Conservation (phyloP, 352 stramenopile species). For the Pythium monospermum region DNA sequence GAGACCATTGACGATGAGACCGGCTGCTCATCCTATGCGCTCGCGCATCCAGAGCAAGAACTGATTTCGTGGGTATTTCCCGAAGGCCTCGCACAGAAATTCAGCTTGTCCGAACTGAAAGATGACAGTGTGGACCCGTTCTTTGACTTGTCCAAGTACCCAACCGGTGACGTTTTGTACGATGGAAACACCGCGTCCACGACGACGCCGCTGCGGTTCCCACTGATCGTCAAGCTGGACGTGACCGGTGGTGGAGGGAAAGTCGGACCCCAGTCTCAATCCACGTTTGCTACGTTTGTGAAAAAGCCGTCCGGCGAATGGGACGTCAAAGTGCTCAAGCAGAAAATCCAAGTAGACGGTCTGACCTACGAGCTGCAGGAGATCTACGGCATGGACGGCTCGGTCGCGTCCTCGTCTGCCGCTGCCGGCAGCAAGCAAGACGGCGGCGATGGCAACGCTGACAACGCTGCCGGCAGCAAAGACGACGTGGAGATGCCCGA, state of each 20-base stretch:
- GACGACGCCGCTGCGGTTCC: slow-evolving; percentile 56
- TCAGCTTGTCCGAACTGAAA: slow-evolving; percentile 26
- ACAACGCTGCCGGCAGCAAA: slow-evolving; percentile 1
- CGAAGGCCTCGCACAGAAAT: slow-evolving; percentile 48
- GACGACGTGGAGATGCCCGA: slow-evolving; percentile 69
- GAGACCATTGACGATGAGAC: slow-evolving; percentile 70
- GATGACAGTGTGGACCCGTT: slow-evolving; percentile 15
- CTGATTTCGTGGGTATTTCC: slow-evolving; percentile 40
- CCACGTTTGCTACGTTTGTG: slow-evolving; percentile 73
- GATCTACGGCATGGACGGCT: slow-evolving; percentile 84
- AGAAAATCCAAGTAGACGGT: slow-evolving; percentile 69
- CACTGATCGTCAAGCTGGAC: slow-evolving; percentile 67
- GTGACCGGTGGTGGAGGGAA: slow-evolving; percentile 26
- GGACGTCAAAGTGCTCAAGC: slow-evolving; percentile 77
- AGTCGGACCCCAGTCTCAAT: slow-evolving; percentile 54
- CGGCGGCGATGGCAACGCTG: background rate
- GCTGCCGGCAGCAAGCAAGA: slow-evolving; percentile 35
- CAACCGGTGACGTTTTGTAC: slow-evolving; percentile 39
- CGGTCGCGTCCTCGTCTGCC: slow-evolving; percentile 38
- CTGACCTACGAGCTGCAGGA: slow-evolving; percentile 85
- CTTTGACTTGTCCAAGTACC: slow-evolving; percentile 38
- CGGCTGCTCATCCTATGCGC: slow-evolving; percentile 50
- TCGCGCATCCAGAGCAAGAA: slow-evolving; percentile 41
- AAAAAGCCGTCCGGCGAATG: slow-evolving; percentile 38
- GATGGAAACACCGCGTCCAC: slow-evolving; percentile 21